phyloP scores from a whole-genome alignment of 371 early-diverging fungal genomes.

The Mucor mucedo region DNA sequence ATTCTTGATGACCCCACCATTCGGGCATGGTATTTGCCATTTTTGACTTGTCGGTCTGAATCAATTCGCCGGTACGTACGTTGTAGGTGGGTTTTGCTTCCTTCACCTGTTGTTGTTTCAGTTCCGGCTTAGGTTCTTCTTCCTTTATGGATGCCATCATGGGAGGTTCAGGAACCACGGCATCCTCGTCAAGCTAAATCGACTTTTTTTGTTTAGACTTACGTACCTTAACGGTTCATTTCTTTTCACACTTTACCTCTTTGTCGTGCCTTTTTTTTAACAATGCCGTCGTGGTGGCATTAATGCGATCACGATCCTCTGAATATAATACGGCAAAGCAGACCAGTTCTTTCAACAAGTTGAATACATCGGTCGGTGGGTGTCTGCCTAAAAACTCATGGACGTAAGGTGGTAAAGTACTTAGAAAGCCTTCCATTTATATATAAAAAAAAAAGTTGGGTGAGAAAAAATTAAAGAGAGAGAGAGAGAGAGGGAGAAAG shows the following conservation, averaged over 20 bases:
- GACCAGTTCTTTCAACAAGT: constrained; percentile 48
- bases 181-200: not conserved
- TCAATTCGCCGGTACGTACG: constrained; percentile 6
- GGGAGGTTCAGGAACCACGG: constrained; percentile 6
- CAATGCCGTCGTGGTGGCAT: constrained; percentile 28
- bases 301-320: constrained; percentile 47
- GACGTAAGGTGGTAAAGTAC: constrained; percentile 56
- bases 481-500: not conserved
- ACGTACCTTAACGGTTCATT: too few relatives aligned
- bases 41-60: constrained; percentile 17
- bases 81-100: constrained; percentile 13
- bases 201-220: not conserved
- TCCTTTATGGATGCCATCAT: constrained; percentile 15
- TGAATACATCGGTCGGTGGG: constrained; percentile 51
- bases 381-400: constrained; percentile 46
- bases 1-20: constrained; percentile 49
- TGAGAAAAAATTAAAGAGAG: not conserved
- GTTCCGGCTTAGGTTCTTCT: constrained; percentile 5
- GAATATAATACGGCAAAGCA: constrained; percentile 58
- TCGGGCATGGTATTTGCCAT: constrained; percentile 48
- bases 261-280: constrained; percentile 20
- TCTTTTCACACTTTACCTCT: not conserved
- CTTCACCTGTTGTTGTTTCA: not conserved
- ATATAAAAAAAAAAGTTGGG: not conserved
- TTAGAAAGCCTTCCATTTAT: constrained; percentile 52